Evolutionary conservation across 805 yeast species (phyloP).

Genomic region (Teunomyces gatunensis): DNA sequence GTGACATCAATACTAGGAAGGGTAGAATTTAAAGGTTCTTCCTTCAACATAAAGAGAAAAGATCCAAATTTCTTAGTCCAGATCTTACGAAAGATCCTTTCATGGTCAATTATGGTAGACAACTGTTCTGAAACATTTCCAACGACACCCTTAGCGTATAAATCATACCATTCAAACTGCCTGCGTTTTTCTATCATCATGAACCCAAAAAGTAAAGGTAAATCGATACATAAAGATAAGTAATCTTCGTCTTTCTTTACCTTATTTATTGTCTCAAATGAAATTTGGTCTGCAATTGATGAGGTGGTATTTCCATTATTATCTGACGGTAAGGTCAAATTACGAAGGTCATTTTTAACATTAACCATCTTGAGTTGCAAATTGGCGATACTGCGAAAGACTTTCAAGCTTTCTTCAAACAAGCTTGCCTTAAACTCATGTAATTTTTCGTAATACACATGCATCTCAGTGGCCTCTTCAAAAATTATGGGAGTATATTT

Average conservation of each 20-base stretch:
- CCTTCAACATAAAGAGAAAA: constrained; percentile 25
- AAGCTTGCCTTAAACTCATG: constrained; percentile 30
- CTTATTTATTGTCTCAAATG: constrained; percentile 19
- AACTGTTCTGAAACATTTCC: constrained; percentile 54
- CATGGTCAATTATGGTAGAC: constrained; percentile 56
- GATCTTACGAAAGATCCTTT: constrained; percentile 48
- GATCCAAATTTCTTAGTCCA: constrained; percentile 67
- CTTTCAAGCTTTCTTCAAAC: constrained; percentile 16
- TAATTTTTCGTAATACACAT: constrained; percentile 30
- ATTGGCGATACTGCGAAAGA: constrained; percentile 33
- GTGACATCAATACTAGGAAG: constrained; percentile 38
- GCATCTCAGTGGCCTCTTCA: constrained; percentile 30
- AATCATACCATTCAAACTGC: constrained; percentile 55
- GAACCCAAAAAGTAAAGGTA: constrained; percentile 73
- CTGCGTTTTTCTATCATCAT: constrained; percentile 60
- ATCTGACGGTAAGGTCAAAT: constrained; percentile 18
- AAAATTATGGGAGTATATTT: constrained; percentile 25
- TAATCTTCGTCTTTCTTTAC: constrained; percentile 36
- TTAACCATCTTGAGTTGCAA: constrained; percentile 38
- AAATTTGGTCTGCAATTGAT: background rate
- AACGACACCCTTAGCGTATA: constrained; percentile 38
- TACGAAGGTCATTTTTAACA: constrained; percentile 27
- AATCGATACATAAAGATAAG: constrained; percentile 51
- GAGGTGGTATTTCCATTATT: background rate
- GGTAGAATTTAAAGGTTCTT: constrained; percentile 10